These are phyloP conservation scores for Buxus sempervirens DNA, from an alignment of 164 flowering plant species.

Conservation along the genomic window DNA sequence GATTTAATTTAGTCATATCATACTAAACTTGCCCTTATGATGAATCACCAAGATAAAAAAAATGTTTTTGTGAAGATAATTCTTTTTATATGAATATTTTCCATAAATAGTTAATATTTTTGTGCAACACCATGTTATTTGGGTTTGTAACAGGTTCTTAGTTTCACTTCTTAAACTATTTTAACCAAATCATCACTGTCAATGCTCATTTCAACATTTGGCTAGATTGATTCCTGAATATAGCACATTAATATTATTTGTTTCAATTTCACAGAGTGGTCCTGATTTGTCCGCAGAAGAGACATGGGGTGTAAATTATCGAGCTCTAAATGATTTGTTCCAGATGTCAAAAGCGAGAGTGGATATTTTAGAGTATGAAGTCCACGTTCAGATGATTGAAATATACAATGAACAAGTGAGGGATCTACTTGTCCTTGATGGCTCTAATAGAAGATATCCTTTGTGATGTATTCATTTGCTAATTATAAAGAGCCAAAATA, in stretches of 20 bases:
- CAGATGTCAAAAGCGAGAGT: slow-evolving; percentile 52
- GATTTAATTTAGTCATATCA: neutral
- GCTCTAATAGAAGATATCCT: slow-evolving; percentile 87
- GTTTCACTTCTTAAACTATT: neutral
- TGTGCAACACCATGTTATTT: neutral
- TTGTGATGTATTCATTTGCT: neutral
- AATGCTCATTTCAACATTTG: neutral
- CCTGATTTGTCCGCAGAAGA: slow-evolving; percentile 64
- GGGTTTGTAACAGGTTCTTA: neutral
- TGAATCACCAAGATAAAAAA: neutral
- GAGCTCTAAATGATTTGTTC: slow-evolving; percentile 72
- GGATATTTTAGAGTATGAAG: slow-evolving; percentile 51
- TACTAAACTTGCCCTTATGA: neutral
- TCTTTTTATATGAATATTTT: neutral
- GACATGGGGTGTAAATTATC: slow-evolving; percentile 88
- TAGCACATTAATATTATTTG: neutral
- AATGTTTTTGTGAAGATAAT: neutral
- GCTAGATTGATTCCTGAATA: neutral
- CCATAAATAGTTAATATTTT: neutral
- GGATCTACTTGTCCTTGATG: slow-evolving; percentile 72
- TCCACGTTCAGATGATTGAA: slow-evolving; percentile 89
- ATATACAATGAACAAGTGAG: slow-evolving; percentile 96
- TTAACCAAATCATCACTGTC: neutral
- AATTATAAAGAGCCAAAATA: neutral
- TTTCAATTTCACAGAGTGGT: slow-evolving; percentile 52